Conservation (phyloP, 139 green algal genomes). For the Coelastrella sp. region DNA sequence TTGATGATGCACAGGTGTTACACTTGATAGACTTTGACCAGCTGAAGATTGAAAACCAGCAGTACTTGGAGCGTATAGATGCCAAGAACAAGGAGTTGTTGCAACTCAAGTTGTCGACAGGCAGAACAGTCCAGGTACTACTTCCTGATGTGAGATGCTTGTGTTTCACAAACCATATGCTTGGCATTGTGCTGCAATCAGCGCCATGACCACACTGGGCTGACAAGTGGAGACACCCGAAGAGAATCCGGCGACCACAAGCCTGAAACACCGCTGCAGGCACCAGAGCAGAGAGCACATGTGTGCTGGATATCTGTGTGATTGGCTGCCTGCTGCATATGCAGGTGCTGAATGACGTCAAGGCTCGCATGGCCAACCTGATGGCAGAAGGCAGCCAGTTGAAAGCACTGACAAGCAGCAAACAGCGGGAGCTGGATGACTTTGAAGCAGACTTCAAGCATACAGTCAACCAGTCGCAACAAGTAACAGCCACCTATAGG, state of each 20-base stretch:
- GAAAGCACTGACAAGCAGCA: slow-evolving; percentile 58
- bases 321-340: too few relatives aligned
- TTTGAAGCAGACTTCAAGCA: slow-evolving; percentile 65
- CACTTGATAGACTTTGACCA: slow-evolving; percentile 91
- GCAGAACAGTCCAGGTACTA: slow-evolving; percentile 78
- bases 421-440: slow-evolving; percentile 52
- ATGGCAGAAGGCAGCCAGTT: slow-evolving; percentile 56
- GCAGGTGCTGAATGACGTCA: slow-evolving; percentile 83
- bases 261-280: too few relatives aligned
- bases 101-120: slow-evolving; percentile 82
- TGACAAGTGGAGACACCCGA: too few relatives aligned
- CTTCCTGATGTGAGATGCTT: too few relatives aligned
- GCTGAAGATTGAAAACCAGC: slow-evolving; percentile 94
- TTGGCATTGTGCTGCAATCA: too few relatives aligned
- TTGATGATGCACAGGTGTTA: slow-evolving; percentile 59
- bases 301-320: too few relatives aligned
- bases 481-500: slow-evolving; percentile 52
- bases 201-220: too few relatives aligned
- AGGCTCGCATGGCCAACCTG: slow-evolving; percentile 67
- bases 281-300: too few relatives aligned
- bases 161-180: too few relatives aligned
- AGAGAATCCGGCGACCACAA: too few relatives aligned
- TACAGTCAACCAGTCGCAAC: slow-evolving; percentile 21
- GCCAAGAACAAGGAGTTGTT: slow-evolving; percentile 88
- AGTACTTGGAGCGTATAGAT: slow-evolving; percentile 88